Evolutionary conservation across 306 rosid genomes (phyloP), one percentile per base, ranked within the genome.

Genomic region (Prunus dulcis): DNA sequence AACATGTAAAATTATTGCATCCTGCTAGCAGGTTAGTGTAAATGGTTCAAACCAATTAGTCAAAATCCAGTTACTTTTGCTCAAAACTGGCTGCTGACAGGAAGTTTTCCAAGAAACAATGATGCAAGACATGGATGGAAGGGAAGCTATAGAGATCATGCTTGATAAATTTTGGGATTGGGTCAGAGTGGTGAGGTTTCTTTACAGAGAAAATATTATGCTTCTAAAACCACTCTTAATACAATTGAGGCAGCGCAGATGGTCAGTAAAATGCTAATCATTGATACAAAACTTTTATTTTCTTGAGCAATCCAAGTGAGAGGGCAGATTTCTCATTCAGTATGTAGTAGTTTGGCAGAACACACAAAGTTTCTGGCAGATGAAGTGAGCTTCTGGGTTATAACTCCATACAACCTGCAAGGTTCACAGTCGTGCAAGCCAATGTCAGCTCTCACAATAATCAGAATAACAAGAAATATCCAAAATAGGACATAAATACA

Each of bases 321-420:
- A 12, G 3, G 14, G 34, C 64, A 22, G 64, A 56, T 58, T 27
- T 11, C 18, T 51, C 9, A 10, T 41, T 65, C 30, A 43, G 5
- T 66, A 27, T 12, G 67, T 12, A 63, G 49, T 30, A 64, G 46
- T 64, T 6, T 38, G 50, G 60, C 2, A 30, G 47, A 63, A 30
- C 34, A 66, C 38, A 25, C 22, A 55, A 20, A 51, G 51, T 20
- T 71, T 72, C 65, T 57, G 30, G 76, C 2, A 66, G 53, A 53
- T 22, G 60, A 43, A 43, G 43, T 6, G 45, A 46, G 41, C 25
- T 61, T 57, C 73, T 56, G 11, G 5, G 19, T 49, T 49, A 49
- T 18, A 74, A 60, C 19, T 58, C 75, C 78, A 73, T 19, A 34
- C 6, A 66, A 20, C 49, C 75, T 79, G 75, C 75, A 79, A 66